These are phyloP conservation scores for Eimeria sp. DNA, from an alignment of 169 alveolate genomes.

Conservation along the genomic window DNA sequence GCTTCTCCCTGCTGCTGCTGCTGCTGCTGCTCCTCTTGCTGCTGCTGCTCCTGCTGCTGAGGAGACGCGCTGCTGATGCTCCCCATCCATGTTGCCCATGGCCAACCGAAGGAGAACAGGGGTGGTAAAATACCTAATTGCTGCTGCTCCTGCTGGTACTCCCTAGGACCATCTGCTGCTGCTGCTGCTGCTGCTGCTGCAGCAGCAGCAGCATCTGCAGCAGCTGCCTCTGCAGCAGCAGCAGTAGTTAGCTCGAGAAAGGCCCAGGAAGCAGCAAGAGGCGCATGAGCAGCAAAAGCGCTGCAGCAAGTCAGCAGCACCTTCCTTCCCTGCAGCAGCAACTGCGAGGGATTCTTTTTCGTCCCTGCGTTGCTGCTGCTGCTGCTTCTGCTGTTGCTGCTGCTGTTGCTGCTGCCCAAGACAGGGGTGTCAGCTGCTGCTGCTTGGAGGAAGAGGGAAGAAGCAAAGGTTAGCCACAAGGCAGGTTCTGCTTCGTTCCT, in stretches of 20 bases:
- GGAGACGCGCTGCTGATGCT: neutral
- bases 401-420: neutral
- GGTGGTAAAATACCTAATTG: neutral
- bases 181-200: neutral
- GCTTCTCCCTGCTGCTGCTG: constrained; percentile 3
- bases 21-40: constrained; percentile 3
- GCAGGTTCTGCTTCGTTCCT: constrained; percentile 58
- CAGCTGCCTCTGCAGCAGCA: constrained; percentile 40
- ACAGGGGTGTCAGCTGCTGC: constrained; percentile 15
- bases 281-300: constrained; percentile 36
- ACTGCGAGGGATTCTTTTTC: constrained; percentile 10
- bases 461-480: constrained; percentile 22
- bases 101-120: constrained; percentile 48
- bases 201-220: neutral
- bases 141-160: neutral
- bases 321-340: constrained; percentile 64
- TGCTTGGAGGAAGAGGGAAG: constrained; percentile 36
- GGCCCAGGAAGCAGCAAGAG: constrained; percentile 50
- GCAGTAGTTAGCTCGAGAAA: constrained; percentile 68
- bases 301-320: constrained; percentile 68
- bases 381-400: neutral
- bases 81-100: constrained; percentile 25
- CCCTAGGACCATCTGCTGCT: neutral
- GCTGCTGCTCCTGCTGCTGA: constrained; percentile 14
- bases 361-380: neutral